Conservation (phyloP, 2,329 filamentous ascomycete species). For the Aspergillus proliferans region DNA sequence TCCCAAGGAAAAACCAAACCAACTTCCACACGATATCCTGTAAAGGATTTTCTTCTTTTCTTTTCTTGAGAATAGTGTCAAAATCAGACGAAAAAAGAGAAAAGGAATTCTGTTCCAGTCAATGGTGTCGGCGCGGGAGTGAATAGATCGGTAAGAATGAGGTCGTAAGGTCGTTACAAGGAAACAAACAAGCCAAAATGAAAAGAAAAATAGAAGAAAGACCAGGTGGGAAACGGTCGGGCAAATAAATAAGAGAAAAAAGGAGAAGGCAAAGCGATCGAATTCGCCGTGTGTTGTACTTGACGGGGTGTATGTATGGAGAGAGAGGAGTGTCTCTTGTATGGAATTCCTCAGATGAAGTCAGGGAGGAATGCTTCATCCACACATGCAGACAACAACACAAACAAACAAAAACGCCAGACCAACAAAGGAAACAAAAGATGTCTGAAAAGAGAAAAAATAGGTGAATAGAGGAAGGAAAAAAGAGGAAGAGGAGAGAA, state of each 20-base stretch:
- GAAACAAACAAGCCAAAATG: slow-evolving; percentile 11
- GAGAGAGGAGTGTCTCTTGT: slow-evolving; percentile 5
- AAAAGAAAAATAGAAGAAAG: slow-evolving; percentile 6
- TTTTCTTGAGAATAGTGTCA: neutral
- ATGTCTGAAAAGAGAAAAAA: slow-evolving; percentile 11
- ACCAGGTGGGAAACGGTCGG: neutral
- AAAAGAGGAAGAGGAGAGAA: slow-evolving; percentile 6
- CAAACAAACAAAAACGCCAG: slow-evolving; percentile 14
- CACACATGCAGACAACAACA: neutral
- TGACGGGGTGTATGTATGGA: slow-evolving; percentile 7
- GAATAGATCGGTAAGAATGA: slow-evolving; percentile 4
- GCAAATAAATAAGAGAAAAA: slow-evolving; percentile 19
- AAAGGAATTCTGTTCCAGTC: slow-evolving; percentile 4
- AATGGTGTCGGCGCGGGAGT: slow-evolving; percentile 2
- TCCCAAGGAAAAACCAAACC: neutral
- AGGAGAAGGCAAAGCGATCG: slow-evolving; percentile 12
- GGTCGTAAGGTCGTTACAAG: slow-evolving; percentile 19
- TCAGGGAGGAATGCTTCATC: slow-evolving; percentile 6
- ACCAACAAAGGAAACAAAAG: slow-evolving; percentile 21
- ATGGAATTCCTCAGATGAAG: neutral
- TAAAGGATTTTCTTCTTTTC: too few species aligned
- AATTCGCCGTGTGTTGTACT: slow-evolving; percentile 6
- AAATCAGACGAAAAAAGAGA: neutral
- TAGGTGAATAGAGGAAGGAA: neutral
- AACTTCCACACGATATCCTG: neutral